A percentile compares a stretch with the other conserved stretches of the same genome.
These are phyloP conservation scores for Trypanosomatidae sp. DNA, from an alignment of 208 protist species.

Conservation along the genomic window DNA sequence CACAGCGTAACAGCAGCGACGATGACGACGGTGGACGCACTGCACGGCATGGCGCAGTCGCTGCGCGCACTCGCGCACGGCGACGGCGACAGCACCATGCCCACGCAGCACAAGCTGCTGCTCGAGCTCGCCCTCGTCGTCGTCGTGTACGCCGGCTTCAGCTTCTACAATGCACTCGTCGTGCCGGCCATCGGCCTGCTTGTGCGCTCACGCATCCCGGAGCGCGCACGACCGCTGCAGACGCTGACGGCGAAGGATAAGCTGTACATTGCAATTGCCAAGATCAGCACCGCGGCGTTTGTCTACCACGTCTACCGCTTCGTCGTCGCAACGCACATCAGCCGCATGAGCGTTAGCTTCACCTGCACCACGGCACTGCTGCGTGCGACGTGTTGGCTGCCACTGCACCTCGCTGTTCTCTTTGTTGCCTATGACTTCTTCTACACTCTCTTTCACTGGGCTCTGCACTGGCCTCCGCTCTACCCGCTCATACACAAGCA, in stretches of 20 bases:
- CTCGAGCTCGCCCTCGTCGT: conserved; percentile 13
- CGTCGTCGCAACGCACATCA: conserved; percentile 19
- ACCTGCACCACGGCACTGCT: conserved; percentile 6
- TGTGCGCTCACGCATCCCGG: conserved; percentile 22
- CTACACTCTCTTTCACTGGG: conserved; percentile 82
- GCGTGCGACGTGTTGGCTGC: conserved; percentile 28
- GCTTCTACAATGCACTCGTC: conserved; percentile 35
- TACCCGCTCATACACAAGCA: conserved; percentile 87
- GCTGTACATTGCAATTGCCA: conserved; percentile 35
- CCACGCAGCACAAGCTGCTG: conserved; percentile 3
- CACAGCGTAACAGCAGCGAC: not conserved
- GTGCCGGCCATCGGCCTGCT: conserved; percentile 22
- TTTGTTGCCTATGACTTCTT: conserved; percentile 88
- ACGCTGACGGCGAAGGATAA: conserved; percentile 31
- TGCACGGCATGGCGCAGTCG: not conserved
- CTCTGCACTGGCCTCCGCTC: conserved; percentile 69
- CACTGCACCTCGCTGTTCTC: conserved; percentile 28
- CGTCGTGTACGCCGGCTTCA: conserved; percentile 45
- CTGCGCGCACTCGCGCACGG: not conserved
- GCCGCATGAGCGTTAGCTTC: conserved; percentile 28
- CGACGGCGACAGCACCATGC: not conserved
- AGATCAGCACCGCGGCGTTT: conserved; percentile 41
- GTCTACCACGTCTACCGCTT: conserved; percentile 54
- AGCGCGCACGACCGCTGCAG: conserved; percentile 20
- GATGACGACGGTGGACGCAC: not conserved